These are phyloP conservation scores for Kwoniella sp. DNA, from an alignment of 768 basidiomycete species.

Conservation along the genomic window DNA sequence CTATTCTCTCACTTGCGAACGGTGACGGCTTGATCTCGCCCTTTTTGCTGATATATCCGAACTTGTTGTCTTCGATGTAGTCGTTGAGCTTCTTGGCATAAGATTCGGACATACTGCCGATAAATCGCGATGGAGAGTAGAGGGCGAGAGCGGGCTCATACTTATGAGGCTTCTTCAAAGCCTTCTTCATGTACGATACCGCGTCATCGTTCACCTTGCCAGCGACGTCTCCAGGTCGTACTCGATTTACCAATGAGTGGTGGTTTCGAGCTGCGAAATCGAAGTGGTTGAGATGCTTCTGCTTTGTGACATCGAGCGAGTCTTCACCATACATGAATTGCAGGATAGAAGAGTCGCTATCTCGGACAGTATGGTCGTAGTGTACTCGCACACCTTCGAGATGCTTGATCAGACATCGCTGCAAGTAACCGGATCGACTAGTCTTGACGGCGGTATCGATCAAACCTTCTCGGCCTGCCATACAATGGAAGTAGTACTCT, in stretches of 20 bases:
- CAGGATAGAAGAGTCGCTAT: conserved; percentile 87
- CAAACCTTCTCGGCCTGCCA: conserved; percentile 98
- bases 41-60: conserved; percentile 59
- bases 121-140: conserved; percentile 74
- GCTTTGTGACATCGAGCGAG: conserved; percentile 92
- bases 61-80: conserved; percentile 77
- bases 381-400: conserved; percentile 94
- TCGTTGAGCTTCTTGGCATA: conserved; percentile 79
- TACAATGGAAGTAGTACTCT: conserved; percentile 99
- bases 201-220: conserved; percentile 66
- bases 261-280: conserved; percentile 90
- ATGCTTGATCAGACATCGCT: conserved; percentile 97
- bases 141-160: conserved; percentile 73
- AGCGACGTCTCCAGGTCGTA: conserved; percentile 65
- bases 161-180: conserved; percentile 73
- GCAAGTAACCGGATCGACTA: conserved; percentile 94
- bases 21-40: conserved; percentile 50
- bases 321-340: conserved; percentile 98
- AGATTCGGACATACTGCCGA: conserved; percentile 89
- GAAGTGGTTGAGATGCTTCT: conserved; percentile 92
- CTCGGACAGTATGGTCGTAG: conserved; percentile 97
- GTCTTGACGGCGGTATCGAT: conserved; percentile 99
- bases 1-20: conserved; percentile 53
- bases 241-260: conserved; percentile 71
- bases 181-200: conserved; percentile 80